phyloP scores from a whole-genome alignment of 768 basidiomycete genomes.

The Nevesoporus exiguus region DNA sequence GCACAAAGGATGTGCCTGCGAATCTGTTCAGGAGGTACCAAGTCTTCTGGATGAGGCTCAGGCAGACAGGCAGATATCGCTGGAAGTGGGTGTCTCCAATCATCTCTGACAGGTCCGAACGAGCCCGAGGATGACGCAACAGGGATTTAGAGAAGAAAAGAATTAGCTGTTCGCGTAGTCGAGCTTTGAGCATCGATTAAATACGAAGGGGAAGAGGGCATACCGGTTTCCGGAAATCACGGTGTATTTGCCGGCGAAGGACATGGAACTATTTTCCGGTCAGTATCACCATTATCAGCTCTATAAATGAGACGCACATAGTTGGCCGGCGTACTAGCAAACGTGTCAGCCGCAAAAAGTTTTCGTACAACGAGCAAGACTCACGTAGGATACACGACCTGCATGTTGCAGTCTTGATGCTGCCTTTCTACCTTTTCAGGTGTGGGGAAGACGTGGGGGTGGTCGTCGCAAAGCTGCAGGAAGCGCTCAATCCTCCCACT shows the following conservation, averaged over 20 bases:
- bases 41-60: slow-evolving; percentile 65
- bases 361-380: slow-evolving; percentile 26
- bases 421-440: slow-evolving; percentile 89
- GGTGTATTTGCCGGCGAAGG: slow-evolving; percentile 92
- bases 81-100: slow-evolving; percentile 85
- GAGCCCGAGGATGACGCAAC: slow-evolving; percentile 89
- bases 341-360: slow-evolving; percentile 7
- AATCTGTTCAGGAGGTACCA: slow-evolving; percentile 82
- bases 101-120: slow-evolving; percentile 87
- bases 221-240: slow-evolving; percentile 97
- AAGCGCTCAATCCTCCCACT: slow-evolving; percentile 94
- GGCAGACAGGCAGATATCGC: slow-evolving; percentile 92
- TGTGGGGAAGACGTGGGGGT: slow-evolving; percentile 86
- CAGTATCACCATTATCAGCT: slow-evolving; percentile 8
- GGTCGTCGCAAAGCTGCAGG: slow-evolving; percentile 96
- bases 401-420: slow-evolving; percentile 99
- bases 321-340: slow-evolving; percentile 84
- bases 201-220: slow-evolving; percentile 21
- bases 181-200: background rate
- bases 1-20: slow-evolving; percentile 90
- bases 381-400: slow-evolving; percentile 95
- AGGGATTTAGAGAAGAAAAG: slow-evolving; percentile 97
- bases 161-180: slow-evolving; percentile 55
- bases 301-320: slow-evolving; percentile 46
- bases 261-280: slow-evolving; percentile 73